Evolutionary conservation across 495 filamentous ascomycete species (phyloP), one percentile per base, ranked within the genome.

Genomic region (Penicillium lividum): DNA sequence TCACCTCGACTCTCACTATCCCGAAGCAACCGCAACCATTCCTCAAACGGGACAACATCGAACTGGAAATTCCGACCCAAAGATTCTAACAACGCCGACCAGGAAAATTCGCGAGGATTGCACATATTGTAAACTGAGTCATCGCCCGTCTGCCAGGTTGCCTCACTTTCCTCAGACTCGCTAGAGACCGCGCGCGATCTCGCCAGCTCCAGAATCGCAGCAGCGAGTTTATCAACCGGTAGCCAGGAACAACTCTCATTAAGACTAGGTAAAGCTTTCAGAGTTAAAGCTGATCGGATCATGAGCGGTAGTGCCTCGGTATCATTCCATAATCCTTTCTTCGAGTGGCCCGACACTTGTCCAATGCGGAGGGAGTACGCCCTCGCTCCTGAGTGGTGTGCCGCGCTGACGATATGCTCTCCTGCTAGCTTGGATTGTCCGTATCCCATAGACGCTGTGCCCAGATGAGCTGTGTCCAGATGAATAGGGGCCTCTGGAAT

Each of bases 311-410:
- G 67, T 0, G 80, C 80, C 56, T 88, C 85, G 3, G 68, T 77
- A 46, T 80, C 78, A 63, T 86, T 87, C 85, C 85, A 87, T 0
- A 82, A 55, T 0, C 83, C 84, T 53, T 68, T 65, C 49, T 73
- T 73, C 1, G 71, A 75, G 49, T 76, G 71, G 27, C 84, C 84
- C 3, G 82, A 85, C 15, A 87, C 78, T 61, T 88, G 85, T 0
- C 85, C 85, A 10, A 87, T 82, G 3, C 85, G 75, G 6, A 87
- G 70, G 3, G 83, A 78, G 25, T 75, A 75, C 0, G 79, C 68
- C 10, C 69, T 56, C 4, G 76, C 78, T 5, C 77, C 68, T 7
- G 59, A 43, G 11, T 53, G 56, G 13, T 74, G 77, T 1, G 80
- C 76, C 13, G 62, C 59, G 34, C 70, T 69, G 16, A 81, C 67